Base-by-base conservation (phyloP, 1,139 yeast genomes). In the Blastobotrys apis region DNA sequence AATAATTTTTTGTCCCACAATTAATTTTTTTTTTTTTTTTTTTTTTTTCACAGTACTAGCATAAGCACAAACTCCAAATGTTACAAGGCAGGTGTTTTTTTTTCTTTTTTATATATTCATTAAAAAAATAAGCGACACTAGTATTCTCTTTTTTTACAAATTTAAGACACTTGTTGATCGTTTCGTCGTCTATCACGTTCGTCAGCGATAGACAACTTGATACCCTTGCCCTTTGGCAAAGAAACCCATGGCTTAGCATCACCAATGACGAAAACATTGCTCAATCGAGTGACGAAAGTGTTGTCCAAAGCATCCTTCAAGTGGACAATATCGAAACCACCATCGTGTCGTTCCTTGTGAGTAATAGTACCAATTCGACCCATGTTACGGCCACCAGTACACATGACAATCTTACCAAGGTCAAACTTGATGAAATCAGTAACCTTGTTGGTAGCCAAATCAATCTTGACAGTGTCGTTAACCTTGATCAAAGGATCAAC, bases 191-290 rank as follows among this genome's bases (percentile, higher is more conserved):
- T 84, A 90, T 92, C 98, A 80, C 98, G 90, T 83, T 92, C 98
- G 79, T 92, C 98, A 69, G 97, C 79, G 72, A 90, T 88, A 67
- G 95, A 74, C 71, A 92, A 84, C 81, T 90, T 92, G 74, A 92
- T 85, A 85, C 98, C 98, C 84, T 92, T 92, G 80, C 97, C 97
- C 90, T 88, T 92, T 81, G 98, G 98, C 74, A 92, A 81, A 56
- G 97, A 87, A 71, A 92, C 82, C 81, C 81, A 80, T 69, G 97
- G 96, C 79, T 88, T 90, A 75, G 90, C 85, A 78, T 90, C 97
- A 78, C 97, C 97, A 69, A 92, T 84, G 68, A 90, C 84, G 76
- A 92, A 92, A 65, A 92, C 96, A 84, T 92, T 92, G 65, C 83
- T 72, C 69, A 90, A 82, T 83, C 98, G 90, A 75, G 98, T 92